These are phyloP conservation scores for Actinomucor elegans DNA, from an alignment of 371 early-diverging fungal species.

Conservation along the genomic window DNA sequence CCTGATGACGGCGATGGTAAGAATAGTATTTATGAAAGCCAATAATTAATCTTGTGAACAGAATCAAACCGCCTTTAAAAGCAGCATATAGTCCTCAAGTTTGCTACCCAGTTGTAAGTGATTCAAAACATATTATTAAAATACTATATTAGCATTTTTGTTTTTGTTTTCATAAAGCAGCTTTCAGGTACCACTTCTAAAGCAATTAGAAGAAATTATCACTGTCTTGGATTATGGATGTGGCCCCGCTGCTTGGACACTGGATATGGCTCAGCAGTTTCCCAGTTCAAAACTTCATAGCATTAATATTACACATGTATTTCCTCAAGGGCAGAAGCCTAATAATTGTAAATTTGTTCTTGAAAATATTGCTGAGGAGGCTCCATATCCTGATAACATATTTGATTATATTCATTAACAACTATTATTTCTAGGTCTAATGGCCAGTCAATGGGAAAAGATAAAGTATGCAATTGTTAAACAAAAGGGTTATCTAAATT, in stretches of 20 bases:
- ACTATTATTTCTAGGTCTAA: conserved; percentile 12
- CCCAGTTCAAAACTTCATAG: conserved; percentile 41
- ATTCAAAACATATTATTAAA: not conserved
- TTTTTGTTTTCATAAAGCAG: conserved; percentile 7
- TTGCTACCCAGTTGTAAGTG: not conserved
- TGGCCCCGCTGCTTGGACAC: conserved; percentile 21
- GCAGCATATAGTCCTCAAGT: not conserved
- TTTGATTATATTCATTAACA: conserved; percentile 27
- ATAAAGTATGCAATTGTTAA: too few relatives aligned
- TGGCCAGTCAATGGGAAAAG: too few relatives aligned
- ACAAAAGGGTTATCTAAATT: too few relatives aligned
- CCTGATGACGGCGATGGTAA: not conserved
- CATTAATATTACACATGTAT: conserved; percentile 29
- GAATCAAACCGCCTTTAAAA: not conserved
- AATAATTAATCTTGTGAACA: not conserved
- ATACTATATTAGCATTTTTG: not conserved
- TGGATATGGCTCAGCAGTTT: conserved; percentile 45
- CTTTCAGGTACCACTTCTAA: conserved; percentile 17
- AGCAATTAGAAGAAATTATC: conserved; percentile 14
- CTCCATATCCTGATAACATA: conserved; percentile 22
- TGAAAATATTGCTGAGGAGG: conserved; percentile 13
- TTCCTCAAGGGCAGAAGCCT: conserved; percentile 19
- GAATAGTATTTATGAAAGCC: not conserved
- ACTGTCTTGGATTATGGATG: conserved; percentile 22
- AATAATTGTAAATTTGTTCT: conserved; percentile 17